Evolutionary conservation across 257 asterid species (phyloP).

Genomic region (Solanum lycopersicoides): DNA sequence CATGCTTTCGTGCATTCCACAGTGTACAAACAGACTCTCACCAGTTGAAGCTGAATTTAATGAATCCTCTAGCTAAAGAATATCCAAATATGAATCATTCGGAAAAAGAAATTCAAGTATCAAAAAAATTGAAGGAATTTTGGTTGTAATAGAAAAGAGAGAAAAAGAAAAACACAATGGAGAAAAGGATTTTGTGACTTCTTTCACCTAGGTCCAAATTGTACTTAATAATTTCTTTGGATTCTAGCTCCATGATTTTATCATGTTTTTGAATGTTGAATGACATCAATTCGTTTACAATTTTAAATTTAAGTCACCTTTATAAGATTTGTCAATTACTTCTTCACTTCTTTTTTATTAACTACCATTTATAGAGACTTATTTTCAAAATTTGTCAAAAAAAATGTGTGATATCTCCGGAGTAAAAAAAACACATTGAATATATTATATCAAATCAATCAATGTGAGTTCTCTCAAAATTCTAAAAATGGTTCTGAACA

Average conservation of each 20-base stretch:
- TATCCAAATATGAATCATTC: not conserved
- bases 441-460: not conserved
- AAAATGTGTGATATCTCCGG: not conserved
- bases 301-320: not conserved
- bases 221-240: not conserved
- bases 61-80: not conserved
- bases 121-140: not conserved
- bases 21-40: not conserved
- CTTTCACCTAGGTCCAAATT: not conserved
- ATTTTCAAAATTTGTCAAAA: not conserved
- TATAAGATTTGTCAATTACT: not conserved
- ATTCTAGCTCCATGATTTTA: not conserved
- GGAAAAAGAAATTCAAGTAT: not conserved
- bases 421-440: not conserved
- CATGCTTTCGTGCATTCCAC: not conserved
- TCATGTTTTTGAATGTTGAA: not conserved
- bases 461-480: not conserved
- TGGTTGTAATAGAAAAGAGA: not conserved
- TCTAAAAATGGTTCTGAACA: not conserved
- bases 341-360: not conserved
- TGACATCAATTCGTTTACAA: not conserved
- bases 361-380: not conserved
- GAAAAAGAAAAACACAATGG: not conserved
- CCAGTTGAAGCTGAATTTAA: too few species aligned
- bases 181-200: not conserved